Percentiles rank a stretch among this genome's conserved stretches.
Evolutionary conservation across 2,329 filamentous ascomycete species (phyloP).

Genomic region (Fusarium subtropicale): DNA sequence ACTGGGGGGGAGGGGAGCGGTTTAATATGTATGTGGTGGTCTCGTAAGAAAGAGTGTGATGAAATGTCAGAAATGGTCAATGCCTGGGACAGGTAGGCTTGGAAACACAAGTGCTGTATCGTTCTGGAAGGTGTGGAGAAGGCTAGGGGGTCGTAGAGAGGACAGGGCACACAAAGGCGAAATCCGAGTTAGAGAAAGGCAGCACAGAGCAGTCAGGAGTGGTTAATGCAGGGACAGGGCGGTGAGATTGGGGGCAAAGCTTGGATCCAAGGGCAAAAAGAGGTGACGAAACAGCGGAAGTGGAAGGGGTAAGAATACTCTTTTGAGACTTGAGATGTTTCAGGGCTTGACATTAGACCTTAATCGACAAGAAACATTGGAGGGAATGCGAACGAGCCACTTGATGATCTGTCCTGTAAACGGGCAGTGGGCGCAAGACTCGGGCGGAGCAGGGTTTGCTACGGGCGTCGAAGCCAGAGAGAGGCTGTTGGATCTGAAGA

Average conservation of each 20-base stretch:
- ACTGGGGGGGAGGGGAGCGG: slow-evolving; percentile 19
- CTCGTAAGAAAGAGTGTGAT: slow-evolving; percentile 27
- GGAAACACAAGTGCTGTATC: slow-evolving; percentile 44
- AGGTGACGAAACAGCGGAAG: slow-evolving; percentile 35
- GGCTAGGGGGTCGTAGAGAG: slow-evolving; percentile 24
- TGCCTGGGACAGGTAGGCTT: slow-evolving; percentile 35
- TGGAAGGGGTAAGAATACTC: slow-evolving; percentile 31
- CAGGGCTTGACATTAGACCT: slow-evolving; percentile 32
- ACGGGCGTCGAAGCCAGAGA: slow-evolving; percentile 23
- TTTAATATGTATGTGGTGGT: slow-evolving; percentile 45
- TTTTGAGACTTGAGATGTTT: slow-evolving; percentile 43
- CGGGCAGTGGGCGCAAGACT: slow-evolving; percentile 44
- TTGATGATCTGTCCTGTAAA: slow-evolving; percentile 35
- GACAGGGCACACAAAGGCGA: slow-evolving; percentile 44
- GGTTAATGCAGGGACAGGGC: slow-evolving; percentile 36
- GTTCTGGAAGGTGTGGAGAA: slow-evolving; percentile 53
- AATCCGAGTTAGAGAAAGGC: slow-evolving; percentile 39
- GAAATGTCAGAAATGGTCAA: slow-evolving; percentile 33
- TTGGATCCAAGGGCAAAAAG: slow-evolving; percentile 38
- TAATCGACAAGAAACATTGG: slow-evolving; percentile 31
- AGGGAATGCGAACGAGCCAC: slow-evolving; percentile 39
- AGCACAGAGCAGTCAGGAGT: slow-evolving; percentile 19
- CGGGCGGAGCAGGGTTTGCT: slow-evolving; percentile 43
- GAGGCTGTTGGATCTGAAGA: not conserved
- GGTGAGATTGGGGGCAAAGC: slow-evolving; percentile 42